Evolutionary conservation across 257 asterid species (phyloP).

Genomic region (Perilla frutescens): DNA sequence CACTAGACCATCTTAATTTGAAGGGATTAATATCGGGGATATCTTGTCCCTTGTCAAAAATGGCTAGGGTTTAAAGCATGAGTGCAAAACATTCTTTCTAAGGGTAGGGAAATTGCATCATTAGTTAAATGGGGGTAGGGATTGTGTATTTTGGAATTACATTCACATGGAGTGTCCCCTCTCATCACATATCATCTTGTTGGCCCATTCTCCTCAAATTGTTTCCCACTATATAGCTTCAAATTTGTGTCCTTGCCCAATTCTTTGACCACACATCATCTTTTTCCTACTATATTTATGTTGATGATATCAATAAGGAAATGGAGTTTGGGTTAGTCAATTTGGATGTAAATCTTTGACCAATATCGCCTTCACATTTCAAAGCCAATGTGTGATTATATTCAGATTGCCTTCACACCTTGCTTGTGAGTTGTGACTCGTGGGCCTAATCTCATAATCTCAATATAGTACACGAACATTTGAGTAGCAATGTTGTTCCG

Average conservation of each 20-base stretch:
- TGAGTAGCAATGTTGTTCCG: too few relatives aligned
- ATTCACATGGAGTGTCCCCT: constrained; percentile 52
- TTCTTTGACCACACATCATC: constrained; percentile 42
- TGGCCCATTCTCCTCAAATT: constrained; percentile 28
- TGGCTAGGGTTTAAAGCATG: neutral
- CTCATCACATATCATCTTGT: neutral
- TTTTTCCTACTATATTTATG: constrained; percentile 31
- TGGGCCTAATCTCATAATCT: neutral
- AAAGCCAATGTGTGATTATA: neutral
- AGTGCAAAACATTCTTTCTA: constrained; percentile 53
- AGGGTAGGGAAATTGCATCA: constrained; percentile 22
- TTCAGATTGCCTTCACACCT: neutral
- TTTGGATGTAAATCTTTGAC: constrained; percentile 39
- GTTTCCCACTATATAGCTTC: constrained; percentile 28
- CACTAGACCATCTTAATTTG: too few relatives aligned
- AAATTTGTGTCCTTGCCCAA: constrained; percentile 33
- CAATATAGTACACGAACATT: neutral
- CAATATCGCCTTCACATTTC: constrained; percentile 25
- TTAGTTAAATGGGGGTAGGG: constrained; percentile 5
- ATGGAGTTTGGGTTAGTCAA: constrained; percentile 18
- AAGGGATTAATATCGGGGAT: too few relatives aligned
- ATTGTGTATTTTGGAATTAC: constrained; percentile 33
- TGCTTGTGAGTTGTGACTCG: neutral
- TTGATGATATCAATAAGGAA: neutral
- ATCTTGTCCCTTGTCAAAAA: too few relatives aligned